phyloP scores from a whole-genome alignment of 1,139 yeast species.

The Yamadazyma atlantica region DNA sequence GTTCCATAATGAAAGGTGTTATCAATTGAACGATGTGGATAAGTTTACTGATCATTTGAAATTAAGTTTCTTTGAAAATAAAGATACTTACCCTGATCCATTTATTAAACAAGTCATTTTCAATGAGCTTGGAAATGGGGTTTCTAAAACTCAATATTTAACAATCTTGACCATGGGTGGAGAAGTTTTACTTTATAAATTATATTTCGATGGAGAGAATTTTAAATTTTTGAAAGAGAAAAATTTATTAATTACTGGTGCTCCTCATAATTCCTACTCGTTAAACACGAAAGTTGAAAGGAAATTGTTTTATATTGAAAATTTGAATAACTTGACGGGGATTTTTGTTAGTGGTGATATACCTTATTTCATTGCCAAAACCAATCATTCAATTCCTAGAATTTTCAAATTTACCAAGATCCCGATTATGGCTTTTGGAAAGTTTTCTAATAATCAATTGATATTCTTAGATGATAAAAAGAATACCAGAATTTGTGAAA shows the following conservation, averaged over 20 bases:
- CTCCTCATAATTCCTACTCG: slow-evolving; percentile 73
- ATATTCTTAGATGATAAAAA: slow-evolving; percentile 72
- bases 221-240: slow-evolving; percentile 50
- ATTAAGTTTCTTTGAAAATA: slow-evolving; percentile 57
- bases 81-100: slow-evolving; percentile 69
- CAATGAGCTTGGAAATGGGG: slow-evolving; percentile 63
- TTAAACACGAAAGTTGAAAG: slow-evolving; percentile 70
- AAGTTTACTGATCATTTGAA: slow-evolving; percentile 54
- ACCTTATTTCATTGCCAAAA: slow-evolving; percentile 68
- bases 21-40: slow-evolving; percentile 60
- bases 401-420: slow-evolving; percentile 66
- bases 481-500: slow-evolving; percentile 69
- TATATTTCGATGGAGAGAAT: slow-evolving; percentile 52
- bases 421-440: slow-evolving; percentile 63
- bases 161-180: slow-evolving; percentile 78
- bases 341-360: slow-evolving; percentile 75
- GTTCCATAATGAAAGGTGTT: slow-evolving; percentile 65
- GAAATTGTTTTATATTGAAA: slow-evolving; percentile 59
- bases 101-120: slow-evolving; percentile 70
- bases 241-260: slow-evolving; percentile 59
- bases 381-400: slow-evolving; percentile 63
- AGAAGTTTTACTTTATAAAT: slow-evolving; percentile 67
- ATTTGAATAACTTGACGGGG: slow-evolving; percentile 57
- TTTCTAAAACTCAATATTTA: slow-evolving; percentile 55
- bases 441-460: slow-evolving; percentile 56